Evolutionary conservation across 2,329 filamentous ascomycete species (phyloP).

Genomic region (Fusarium humuli): DNA sequence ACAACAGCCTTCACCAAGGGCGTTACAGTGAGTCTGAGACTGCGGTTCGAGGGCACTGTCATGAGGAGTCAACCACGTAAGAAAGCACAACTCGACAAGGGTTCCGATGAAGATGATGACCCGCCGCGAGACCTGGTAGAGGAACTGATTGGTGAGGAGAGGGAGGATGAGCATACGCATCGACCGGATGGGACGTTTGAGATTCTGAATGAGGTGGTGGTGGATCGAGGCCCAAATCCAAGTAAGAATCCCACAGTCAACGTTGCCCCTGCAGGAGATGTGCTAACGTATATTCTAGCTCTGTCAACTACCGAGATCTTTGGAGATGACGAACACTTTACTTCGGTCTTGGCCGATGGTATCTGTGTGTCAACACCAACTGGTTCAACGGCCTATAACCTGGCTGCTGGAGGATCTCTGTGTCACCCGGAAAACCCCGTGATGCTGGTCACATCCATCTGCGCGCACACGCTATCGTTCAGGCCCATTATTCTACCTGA

Average conservation of each 20-base stretch:
- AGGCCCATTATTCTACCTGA: constrained; percentile 96
- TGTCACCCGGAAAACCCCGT: constrained; percentile 97
- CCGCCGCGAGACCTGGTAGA: constrained; percentile 79
- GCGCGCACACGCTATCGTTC: constrained; percentile 94
- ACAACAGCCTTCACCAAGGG: constrained; percentile 81
- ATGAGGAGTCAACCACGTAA: constrained; percentile 78
- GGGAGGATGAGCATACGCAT: constrained; percentile 86
- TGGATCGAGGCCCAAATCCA: constrained; percentile 92
- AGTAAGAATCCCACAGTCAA: constrained; percentile 66
- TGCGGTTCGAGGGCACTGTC: constrained; percentile 92
- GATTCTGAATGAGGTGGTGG: constrained; percentile 96
- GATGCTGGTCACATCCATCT: constrained; percentile 93
- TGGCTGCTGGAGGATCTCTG: constrained; percentile 92
- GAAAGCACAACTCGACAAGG: constrained; percentile 39
- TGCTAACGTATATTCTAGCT: constrained; percentile 60
- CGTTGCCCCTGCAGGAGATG: constrained; percentile 2
- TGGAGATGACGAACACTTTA: constrained; percentile 95
- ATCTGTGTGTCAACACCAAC: constrained; percentile 95
- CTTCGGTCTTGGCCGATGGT: constrained; percentile 91
- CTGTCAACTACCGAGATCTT: constrained; percentile 95
- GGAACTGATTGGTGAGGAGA: constrained; percentile 88
- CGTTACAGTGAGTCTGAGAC: constrained; percentile 85
- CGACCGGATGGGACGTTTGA: constrained; percentile 85
- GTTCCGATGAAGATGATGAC: constrained; percentile 52
- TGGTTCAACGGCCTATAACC: constrained; percentile 93